Conservation (phyloP, 768 basidiomycete species). For the Rhodotorula paludigena region DNA sequence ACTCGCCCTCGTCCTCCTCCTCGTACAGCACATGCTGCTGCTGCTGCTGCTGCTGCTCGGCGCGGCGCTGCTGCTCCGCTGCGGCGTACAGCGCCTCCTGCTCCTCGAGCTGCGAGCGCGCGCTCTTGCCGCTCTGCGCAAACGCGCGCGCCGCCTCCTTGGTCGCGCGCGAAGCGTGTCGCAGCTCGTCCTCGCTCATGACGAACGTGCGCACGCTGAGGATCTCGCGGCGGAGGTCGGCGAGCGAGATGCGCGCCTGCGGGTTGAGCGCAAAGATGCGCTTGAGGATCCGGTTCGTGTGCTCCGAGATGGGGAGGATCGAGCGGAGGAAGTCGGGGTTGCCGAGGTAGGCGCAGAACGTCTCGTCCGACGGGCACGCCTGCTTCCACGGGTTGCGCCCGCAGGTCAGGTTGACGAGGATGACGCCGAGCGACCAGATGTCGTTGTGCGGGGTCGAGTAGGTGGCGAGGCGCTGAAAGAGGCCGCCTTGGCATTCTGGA, state of each 20-base stretch:
- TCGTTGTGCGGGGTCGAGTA: conserved; percentile 81
- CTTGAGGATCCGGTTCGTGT: conserved; percentile 63
- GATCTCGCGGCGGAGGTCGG: conserved; percentile 59
- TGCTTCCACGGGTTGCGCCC: conserved; percentile 72
- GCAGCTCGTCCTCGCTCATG: conserved; percentile 42
- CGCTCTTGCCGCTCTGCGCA: conserved; percentile 17
- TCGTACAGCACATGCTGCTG: conserved; percentile 10
- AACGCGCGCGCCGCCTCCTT: conserved; percentile 42
- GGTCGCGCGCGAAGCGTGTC: conserved; percentile 40
- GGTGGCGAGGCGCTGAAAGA: conserved; percentile 49
- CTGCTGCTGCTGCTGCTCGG: background rate
- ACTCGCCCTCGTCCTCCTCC: conserved; percentile 2
- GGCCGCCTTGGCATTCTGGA: conserved; percentile 56
- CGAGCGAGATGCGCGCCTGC: conserved; percentile 58
- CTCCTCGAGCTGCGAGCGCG: background rate
- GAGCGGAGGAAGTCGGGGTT: conserved; percentile 62
- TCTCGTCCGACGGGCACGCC: conserved; percentile 62
- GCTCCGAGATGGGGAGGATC: conserved; percentile 67
- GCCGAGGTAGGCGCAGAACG: conserved; percentile 69
- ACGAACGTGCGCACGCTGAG: conserved; percentile 39
- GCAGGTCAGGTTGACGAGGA: conserved; percentile 68
- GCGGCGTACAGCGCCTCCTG: too few relatives aligned
- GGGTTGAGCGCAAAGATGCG: conserved; percentile 68
- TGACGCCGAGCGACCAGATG: conserved; percentile 90
- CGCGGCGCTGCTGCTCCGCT: background rate